Base-by-base conservation (phyloP, 306 rosid genomes). In the Lablab purpureus region DNA sequence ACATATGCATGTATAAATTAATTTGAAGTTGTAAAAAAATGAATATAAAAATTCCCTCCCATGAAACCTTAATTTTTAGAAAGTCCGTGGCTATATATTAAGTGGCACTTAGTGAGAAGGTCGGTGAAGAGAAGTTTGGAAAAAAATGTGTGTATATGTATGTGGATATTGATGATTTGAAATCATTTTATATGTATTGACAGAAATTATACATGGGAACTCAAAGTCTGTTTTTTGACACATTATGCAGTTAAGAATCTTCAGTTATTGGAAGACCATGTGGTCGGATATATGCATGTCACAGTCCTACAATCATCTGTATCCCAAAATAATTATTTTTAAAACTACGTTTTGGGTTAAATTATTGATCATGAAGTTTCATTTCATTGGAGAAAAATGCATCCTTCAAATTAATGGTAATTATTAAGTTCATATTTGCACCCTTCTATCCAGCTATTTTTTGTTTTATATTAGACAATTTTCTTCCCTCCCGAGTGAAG, bases 81-180 rank as follows among this genome's bases (percentile, higher is more conserved):
- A 51, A 3, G 58, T 18, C 25, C 6, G 1, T 32, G 36, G 5
- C 36, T n/a, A n/a, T n/a, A 32, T 0, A 49, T 47, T 10, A 7
- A 55, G 63, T 10, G 64, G 3, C n/a, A 56, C n/a, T 25, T 28
- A 60, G 5, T 14, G 19, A 66, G 49, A 65, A 66, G 71, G 71
- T 18, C 71, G 71, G 71, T 66, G 71, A 36, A 36, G 50, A 37
- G 46, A 63, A 34, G 25, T 63, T 6, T 62, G 6, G 30, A 28
- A 32, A 10, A 18, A 36, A 15, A 3, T 3, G 5, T 41, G 8
- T 37, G 8, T 37, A 36, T 1, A 40, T 9, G 0, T 1, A 36
- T 23, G 30, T 7, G 52, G 15, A 22, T 41, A 14, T 56, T 56
- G 34, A 56, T 58, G 1, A 25, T 37, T 6, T 58, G 4, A 19